phyloP scores from a whole-genome alignment of 805 yeast genomes.

The Zygoascus flipseniorum region DNA sequence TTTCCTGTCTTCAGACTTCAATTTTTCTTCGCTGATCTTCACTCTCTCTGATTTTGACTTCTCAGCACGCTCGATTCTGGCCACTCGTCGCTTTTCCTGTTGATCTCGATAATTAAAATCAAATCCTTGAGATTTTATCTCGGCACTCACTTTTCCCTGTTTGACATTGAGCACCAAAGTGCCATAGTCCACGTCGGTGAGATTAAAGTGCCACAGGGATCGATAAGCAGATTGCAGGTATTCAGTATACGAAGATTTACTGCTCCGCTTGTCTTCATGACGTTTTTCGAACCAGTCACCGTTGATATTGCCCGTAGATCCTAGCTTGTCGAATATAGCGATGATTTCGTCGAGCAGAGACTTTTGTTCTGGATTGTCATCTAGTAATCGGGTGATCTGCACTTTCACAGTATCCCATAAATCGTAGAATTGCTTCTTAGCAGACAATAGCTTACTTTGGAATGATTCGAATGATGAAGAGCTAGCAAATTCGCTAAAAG shows the following conservation, averaged over 20 bases:
- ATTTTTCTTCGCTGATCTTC: background rate
- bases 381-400: constrained; percentile 37
- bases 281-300: background rate
- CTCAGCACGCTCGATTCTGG: background rate
- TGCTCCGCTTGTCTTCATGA: background rate
- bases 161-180: constrained; percentile 36
- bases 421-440: constrained; percentile 52
- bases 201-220: constrained; percentile 69
- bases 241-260: constrained; percentile 42
- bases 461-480: constrained; percentile 56
- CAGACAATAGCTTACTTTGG: constrained; percentile 51
- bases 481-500: constrained; percentile 59
- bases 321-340: constrained; percentile 50
- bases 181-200: constrained; percentile 54
- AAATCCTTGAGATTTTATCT: constrained; percentile 51
- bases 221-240: constrained; percentile 56
- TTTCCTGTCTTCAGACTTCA: background rate
- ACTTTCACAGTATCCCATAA: constrained; percentile 54
- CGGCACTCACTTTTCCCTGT: constrained; percentile 44
- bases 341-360: constrained; percentile 47
- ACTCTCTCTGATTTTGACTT: background rate
- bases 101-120: constrained; percentile 45
- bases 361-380: constrained; percentile 36
- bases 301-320: constrained; percentile 5
- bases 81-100: background rate